Percentiles rank a stretch among this genome's conserved stretches.
These are phyloP conservation scores for Taphrina communis DNA, from an alignment of 1,139 yeast species.

Conservation along the genomic window DNA sequence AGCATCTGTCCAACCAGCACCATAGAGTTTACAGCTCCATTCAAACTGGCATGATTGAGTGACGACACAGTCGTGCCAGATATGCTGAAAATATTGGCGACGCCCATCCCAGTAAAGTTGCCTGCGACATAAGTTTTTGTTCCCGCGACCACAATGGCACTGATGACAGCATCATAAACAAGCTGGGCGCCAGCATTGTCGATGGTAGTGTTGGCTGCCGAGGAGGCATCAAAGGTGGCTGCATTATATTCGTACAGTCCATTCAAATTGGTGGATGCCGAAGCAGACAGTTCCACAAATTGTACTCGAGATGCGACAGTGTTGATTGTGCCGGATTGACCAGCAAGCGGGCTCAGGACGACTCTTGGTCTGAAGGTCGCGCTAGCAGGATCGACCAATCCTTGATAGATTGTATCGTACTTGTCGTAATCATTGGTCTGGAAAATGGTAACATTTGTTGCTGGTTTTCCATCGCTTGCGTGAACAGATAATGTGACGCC, in stretches of 20 bases:
- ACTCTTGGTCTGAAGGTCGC: slow-evolving; percentile 59
- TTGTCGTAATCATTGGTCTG: slow-evolving; percentile 83
- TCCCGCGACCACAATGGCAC: slow-evolving; percentile 46
- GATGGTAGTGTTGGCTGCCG: slow-evolving; percentile 64
- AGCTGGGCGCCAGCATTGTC: slow-evolving; percentile 64
- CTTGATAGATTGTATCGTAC: slow-evolving; percentile 77
- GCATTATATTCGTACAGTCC: slow-evolving; percentile 84
- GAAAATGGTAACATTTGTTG: slow-evolving; percentile 59
- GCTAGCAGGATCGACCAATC: slow-evolving; percentile 64
- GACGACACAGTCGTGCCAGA: slow-evolving; percentile 49
- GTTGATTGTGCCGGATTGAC: slow-evolving; percentile 55
- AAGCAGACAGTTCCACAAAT: slow-evolving; percentile 57
- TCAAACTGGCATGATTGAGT: slow-evolving; percentile 54
- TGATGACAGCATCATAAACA: slow-evolving; percentile 56
- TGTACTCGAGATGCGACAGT: slow-evolving; percentile 77
- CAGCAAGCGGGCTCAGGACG: slow-evolving; percentile 51
- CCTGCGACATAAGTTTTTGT: slow-evolving; percentile 45
- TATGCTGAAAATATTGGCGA: slow-evolving; percentile 48
- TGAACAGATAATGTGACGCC: slow-evolving; percentile 76
- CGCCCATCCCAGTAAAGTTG: slow-evolving; percentile 41
- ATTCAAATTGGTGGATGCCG: slow-evolving; percentile 56
- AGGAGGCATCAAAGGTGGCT: slow-evolving; percentile 63
- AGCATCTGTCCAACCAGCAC: slow-evolving; percentile 49
- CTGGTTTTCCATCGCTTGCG: slow-evolving; percentile 55
- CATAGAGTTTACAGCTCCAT: slow-evolving; percentile 53